phyloP scores from a whole-genome alignment of 257 asterid species.

The Scutellaria galericulata region DNA sequence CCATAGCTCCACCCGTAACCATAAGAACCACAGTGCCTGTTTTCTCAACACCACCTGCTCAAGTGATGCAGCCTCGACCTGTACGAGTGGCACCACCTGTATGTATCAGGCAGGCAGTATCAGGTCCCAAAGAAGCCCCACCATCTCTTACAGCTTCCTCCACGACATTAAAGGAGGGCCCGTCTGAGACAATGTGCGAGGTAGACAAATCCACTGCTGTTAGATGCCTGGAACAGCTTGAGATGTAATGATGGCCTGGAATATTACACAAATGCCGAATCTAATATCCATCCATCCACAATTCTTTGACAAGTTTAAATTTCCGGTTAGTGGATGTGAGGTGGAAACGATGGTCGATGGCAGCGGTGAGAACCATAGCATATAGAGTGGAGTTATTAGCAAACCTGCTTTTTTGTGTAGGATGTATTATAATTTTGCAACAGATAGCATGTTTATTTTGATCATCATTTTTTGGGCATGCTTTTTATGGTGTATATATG shows the following conservation, averaged over 20 bases:
- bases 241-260: constrained; percentile 42
- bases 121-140: constrained; percentile 42
- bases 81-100: constrained; percentile 58
- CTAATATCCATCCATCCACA: background rate
- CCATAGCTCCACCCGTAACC: constrained; percentile 74
- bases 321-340: too few species aligned
- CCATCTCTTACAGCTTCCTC: constrained; percentile 11
- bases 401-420: constrained; percentile 22
- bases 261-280: background rate
- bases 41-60: constrained; percentile 65
- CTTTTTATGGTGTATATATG: constrained; percentile 22
- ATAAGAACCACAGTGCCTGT: constrained; percentile 68
- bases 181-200: constrained; percentile 33
- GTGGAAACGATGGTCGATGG: too few species aligned
- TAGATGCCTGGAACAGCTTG: constrained; percentile 66
- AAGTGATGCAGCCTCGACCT: constrained; percentile 47
- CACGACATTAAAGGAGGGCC: constrained; percentile 31
- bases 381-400: background rate
- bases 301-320: too few species aligned
- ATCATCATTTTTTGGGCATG: background rate
- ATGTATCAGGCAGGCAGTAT: constrained; percentile 59
- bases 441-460: constrained; percentile 9
- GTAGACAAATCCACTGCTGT: constrained; percentile 60
- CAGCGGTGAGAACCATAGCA: too few species aligned
- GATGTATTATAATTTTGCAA: constrained; percentile 20